Conservation (phyloP, 768 basidiomycete species). For the Pleurotus djamor region DNA sequence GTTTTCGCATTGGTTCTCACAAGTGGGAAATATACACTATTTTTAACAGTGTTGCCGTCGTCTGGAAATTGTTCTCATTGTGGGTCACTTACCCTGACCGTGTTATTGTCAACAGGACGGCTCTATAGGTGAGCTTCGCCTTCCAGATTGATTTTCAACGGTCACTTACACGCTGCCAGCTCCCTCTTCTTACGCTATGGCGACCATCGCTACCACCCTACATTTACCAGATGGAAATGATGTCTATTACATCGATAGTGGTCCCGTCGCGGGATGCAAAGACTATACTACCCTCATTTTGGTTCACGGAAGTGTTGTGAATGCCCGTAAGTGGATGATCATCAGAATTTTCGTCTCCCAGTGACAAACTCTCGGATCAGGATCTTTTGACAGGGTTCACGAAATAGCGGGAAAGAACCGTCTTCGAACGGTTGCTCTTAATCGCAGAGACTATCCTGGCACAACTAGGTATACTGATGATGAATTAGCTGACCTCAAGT, state of each 20-base stretch:
- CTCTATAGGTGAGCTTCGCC: too few relatives aligned
- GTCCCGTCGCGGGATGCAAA: not conserved
- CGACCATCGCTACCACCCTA: not conserved
- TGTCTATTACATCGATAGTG: not conserved
- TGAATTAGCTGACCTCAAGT: slow-evolving; percentile 17
- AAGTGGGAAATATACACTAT: not conserved
- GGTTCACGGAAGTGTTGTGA: slow-evolving; percentile 19
- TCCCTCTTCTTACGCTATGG: not conserved
- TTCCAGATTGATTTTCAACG: too few relatives aligned
- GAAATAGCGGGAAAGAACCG: slow-evolving; percentile 9
- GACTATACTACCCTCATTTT: slow-evolving; percentile 18
- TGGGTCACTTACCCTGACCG: not conserved
- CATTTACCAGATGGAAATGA: slow-evolving; percentile 6
- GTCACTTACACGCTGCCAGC: too few relatives aligned
- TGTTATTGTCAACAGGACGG: too few relatives aligned
- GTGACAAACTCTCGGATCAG: not conserved
- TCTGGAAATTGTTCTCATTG: not conserved
- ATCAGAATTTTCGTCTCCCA: not conserved
- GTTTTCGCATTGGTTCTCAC: not conserved
- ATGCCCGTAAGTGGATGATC: not conserved
- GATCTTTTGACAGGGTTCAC: not conserved
- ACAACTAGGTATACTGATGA: slow-evolving; percentile 16
- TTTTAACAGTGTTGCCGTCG: not conserved
- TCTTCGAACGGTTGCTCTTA: slow-evolving; percentile 15
- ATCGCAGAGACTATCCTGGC: slow-evolving; percentile 20